Conservation (phyloP, 768 basidiomycete species). For the Trametes cingulata region DNA sequence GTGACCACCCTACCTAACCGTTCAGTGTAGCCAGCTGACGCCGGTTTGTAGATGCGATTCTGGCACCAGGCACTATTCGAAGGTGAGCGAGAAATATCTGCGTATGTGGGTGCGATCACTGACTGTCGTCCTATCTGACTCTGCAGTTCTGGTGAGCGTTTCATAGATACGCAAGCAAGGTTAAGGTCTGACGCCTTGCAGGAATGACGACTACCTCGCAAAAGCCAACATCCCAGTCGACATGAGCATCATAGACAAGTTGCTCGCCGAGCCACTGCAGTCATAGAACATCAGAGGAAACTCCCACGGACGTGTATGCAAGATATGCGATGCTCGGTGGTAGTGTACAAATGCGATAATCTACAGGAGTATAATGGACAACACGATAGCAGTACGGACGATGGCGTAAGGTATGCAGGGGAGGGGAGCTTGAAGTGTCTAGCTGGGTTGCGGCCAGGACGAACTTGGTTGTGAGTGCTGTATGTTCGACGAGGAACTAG, state of each 20-base stretch:
- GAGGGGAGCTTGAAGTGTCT: not conserved
- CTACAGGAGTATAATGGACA: slow-evolving; percentile 23
- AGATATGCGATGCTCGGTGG: slow-evolving; percentile 10
- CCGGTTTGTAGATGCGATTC: slow-evolving; percentile 71
- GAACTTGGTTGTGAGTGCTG: slow-evolving; percentile 1
- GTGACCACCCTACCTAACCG: slow-evolving; percentile 23
- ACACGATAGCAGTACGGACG: slow-evolving; percentile 22
- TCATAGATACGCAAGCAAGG: not conserved
- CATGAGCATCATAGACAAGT: slow-evolving; percentile 39
- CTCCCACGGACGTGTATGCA: slow-evolving; percentile 5
- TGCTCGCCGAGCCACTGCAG: slow-evolving; percentile 31
- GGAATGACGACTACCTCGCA: slow-evolving; percentile 55
- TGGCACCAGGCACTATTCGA: slow-evolving; percentile 89
- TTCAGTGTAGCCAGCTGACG: not conserved
- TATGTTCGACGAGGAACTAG: slow-evolving; percentile 1
- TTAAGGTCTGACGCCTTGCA: slow-evolving; percentile 20
- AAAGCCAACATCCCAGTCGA: slow-evolving; percentile 45
- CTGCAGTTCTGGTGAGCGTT: slow-evolving; percentile 51
- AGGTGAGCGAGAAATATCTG: slow-evolving; percentile 49
- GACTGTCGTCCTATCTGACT: not conserved
- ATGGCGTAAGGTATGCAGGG: slow-evolving; percentile 7
- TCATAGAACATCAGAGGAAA: not conserved
- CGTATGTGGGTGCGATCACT: not conserved
- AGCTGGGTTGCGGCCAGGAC: slow-evolving; percentile 7
- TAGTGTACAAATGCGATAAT: slow-evolving; percentile 23